Conservation (phyloP, 352 stramenopile species). For the Phytophthora pseudosyringae region DNA sequence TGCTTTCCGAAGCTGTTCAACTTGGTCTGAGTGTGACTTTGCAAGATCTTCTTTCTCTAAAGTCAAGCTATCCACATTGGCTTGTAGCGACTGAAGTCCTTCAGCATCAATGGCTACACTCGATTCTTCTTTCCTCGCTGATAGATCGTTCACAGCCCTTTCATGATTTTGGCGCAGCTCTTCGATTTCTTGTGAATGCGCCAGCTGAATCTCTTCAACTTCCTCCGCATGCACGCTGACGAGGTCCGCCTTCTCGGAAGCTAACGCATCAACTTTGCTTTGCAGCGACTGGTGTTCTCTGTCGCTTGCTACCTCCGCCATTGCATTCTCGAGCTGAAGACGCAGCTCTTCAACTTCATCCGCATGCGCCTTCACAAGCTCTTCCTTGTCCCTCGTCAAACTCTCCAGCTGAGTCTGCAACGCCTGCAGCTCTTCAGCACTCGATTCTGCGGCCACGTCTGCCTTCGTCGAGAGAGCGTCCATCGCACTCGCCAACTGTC, state of each 20-base stretch:
- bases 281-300: conserved; percentile 13
- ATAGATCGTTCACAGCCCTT: neutral
- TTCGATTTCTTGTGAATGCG: conserved; percentile 14
- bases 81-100: conserved; percentile 31
- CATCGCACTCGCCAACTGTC: conserved; percentile 35
- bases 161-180: conserved; percentile 7
- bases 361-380: conserved; percentile 7
- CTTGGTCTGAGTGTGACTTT: conserved; percentile 9
- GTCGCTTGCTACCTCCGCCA: neutral
- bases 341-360: conserved; percentile 30
- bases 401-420: conserved; percentile 22
- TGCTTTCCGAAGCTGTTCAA: conserved; percentile 28
- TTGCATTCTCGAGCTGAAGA: conserved; percentile 28
- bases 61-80: conserved; percentile 25
- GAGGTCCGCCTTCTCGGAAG: conserved; percentile 1
- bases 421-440: conserved; percentile 18
- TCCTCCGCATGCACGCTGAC: conserved; percentile 4
- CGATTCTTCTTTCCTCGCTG: neutral
- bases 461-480: conserved; percentile 15
- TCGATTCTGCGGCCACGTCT: conserved; percentile 3
- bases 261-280: conserved; percentile 2
- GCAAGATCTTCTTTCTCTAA: conserved; percentile 20
- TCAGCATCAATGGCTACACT: conserved; percentile 30
- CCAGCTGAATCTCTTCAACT: conserved; percentile 2
- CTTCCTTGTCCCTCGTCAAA: conserved; percentile 13